A percentile compares a stretch with the other conserved stretches of the same genome.
Conservation (phyloP, 352 stramenopile genomes). For the Phytophthora fragariaefolia region DNA sequence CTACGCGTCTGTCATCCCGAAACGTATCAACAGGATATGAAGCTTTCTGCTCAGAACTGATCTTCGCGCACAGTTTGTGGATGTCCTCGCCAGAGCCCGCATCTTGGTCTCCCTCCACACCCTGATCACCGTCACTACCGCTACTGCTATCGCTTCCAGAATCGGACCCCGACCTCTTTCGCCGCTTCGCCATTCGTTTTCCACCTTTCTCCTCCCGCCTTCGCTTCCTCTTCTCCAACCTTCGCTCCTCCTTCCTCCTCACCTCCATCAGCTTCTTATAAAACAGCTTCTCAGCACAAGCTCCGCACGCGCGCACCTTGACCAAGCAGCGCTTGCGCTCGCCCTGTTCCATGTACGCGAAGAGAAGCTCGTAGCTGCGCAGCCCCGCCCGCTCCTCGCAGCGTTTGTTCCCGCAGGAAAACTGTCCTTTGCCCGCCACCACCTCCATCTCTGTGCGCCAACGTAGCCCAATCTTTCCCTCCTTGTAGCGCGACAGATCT, state of each 20-base stretch:
- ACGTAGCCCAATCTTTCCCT: constrained; percentile 73
- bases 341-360: constrained; percentile 75
- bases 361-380: constrained; percentile 84
- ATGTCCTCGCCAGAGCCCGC: constrained; percentile 12
- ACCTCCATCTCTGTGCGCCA: constrained; percentile 87
- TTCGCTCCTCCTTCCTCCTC: constrained; percentile 18
- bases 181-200: constrained; percentile 22
- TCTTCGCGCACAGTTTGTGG: constrained; percentile 44
- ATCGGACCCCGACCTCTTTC: constrained; percentile 4
- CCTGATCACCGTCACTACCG: not conserved
- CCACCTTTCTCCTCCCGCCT: constrained; percentile 3
- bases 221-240: constrained; percentile 20
- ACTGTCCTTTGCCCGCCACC: constrained; percentile 79
- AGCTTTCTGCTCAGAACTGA: constrained; percentile 41
- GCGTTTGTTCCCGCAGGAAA: constrained; percentile 77
- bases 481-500: constrained; percentile 68
- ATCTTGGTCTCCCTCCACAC: constrained; percentile 2
- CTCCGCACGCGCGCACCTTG: constrained; percentile 74
- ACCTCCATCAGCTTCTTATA: constrained; percentile 58
- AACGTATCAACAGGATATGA: constrained; percentile 1
- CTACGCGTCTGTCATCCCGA: not conserved
- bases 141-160: not conserved
- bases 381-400: constrained; percentile 56
- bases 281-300: constrained; percentile 77
- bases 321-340: constrained; percentile 76